Evolutionary conservation across 768 basidiomycete species (phyloP), one percentile per base, ranked within the genome.

Genomic region (Dacryopinax primogenitus): DNA sequence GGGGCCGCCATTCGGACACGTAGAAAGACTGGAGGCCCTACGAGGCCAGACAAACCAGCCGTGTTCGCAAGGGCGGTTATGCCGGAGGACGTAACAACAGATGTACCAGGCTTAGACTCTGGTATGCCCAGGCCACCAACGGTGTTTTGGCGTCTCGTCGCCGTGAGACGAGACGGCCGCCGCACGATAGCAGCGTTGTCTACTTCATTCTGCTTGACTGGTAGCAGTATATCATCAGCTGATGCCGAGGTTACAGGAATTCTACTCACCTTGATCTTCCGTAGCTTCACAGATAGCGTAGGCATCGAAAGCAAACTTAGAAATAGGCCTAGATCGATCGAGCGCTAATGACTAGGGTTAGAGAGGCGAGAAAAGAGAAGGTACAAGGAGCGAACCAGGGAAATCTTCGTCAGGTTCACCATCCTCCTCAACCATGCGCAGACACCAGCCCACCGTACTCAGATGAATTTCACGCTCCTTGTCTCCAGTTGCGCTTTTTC

Each of bases 321-420:
- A 80, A 23, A 95, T 84, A 70, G 87, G 87, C 0, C 88, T 84
- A 36, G 85, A 85, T 23, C 96, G 81, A 73, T 97, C 96, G 9
- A 94, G 89, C 0, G 95, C 95, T 95, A 68, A 4, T 9, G 45
- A 21, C 45, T n/a, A 34, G 2, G 28, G 37, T 28, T 23, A 62
- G 21, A 11, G 21, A 68, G 62, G 68, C 9, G 21, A n/a, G 16
- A 26, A 28, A n/a, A 62, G 45, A 28, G 33, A 64, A 65, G 0
- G 33, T n/a, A 33, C 62, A 33, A 15, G 65, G 34, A 16, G 80
- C 90, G 70, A 73, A 95, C 94, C 89, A 26, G 95, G 96, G 72
- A 94, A 98, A 77, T 99, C 96, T 73, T 97, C 96, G 73, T 99
- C 96, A 0, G 98, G 92, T 74, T 97, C 95, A 16, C 96, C 96